phyloP scores from a whole-genome alignment of 495 filamentous ascomycete species.

The Tuber indicum region DNA sequence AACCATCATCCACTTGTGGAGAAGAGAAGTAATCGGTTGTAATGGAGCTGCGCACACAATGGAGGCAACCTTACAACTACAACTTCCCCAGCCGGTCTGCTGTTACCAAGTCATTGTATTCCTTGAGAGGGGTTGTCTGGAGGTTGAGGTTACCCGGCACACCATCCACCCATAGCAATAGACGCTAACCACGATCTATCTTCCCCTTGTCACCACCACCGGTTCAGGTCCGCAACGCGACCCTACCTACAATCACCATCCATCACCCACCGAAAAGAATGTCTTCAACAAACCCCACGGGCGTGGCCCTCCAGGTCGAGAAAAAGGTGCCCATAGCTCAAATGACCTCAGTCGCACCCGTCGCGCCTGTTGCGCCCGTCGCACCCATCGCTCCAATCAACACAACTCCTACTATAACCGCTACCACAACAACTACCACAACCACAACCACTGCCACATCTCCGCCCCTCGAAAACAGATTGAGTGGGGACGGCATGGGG shows the following conservation, averaged over 20 bases:
- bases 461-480: not conserved
- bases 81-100: not conserved
- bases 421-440: not conserved
- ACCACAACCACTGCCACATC: not conserved
- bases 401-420: not conserved
- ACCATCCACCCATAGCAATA: not conserved
- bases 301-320: not conserved
- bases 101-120: not conserved
- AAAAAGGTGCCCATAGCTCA: not conserved
- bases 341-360: not conserved
- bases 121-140: not conserved
- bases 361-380: not conserved
- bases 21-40: not conserved
- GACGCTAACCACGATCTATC: not conserved
- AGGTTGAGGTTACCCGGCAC: not conserved
- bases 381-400: constrained; percentile 1
- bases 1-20: not conserved
- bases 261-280: not conserved
- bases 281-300: not conserved
- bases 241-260: not conserved
- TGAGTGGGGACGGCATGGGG: not conserved
- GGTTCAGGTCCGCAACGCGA: not conserved
- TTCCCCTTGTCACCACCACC: not conserved
- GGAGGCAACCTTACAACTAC: not conserved
- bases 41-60: not conserved